Conservation (phyloP, 176 grass and related monocot species). For the Otatea glauca region DNA sequence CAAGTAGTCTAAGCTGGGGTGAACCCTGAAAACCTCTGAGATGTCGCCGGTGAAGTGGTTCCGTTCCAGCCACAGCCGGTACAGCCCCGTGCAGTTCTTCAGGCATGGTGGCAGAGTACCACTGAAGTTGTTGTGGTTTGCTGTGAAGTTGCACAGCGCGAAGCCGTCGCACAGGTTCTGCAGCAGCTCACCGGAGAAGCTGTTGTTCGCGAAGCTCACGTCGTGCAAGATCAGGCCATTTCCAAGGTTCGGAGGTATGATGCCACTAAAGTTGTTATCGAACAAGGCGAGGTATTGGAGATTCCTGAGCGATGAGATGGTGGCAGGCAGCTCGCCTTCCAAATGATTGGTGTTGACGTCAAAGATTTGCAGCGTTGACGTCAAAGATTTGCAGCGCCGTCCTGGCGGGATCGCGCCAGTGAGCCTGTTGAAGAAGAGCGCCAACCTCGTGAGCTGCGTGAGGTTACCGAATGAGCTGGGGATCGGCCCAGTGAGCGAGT, state of each 20-base stretch:
- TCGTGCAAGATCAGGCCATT: constrained; percentile 28
- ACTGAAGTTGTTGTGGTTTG: constrained; percentile 59
- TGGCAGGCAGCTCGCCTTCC: constrained; percentile 56
- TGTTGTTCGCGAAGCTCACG: constrained; percentile 65
- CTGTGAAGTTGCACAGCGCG: constrained; percentile 50
- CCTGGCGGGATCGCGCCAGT: constrained; percentile 54
- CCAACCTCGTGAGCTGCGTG: constrained; percentile 39
- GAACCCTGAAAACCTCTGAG: constrained; percentile 69
- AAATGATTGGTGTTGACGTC: constrained; percentile 67
- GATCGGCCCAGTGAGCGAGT: constrained; percentile 51
- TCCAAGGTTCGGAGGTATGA: constrained; percentile 59
- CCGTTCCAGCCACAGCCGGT: constrained; percentile 58
- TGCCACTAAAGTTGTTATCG: constrained; percentile 62
- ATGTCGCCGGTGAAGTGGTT: constrained; percentile 81
- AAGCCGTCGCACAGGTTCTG: constrained; percentile 44
- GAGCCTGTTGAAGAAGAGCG: constrained; percentile 65
- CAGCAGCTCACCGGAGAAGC: constrained; percentile 69
- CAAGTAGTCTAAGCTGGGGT: constrained; percentile 59
- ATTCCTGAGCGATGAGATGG: constrained; percentile 47
- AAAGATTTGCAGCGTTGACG: constrained; percentile 46
- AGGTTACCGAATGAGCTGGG: constrained; percentile 60
- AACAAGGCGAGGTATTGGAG: constrained; percentile 53
- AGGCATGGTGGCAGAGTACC: constrained; percentile 70
- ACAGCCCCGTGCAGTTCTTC: constrained; percentile 55
- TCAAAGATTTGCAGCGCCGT: no score